Evolutionary conservation across 495 filamentous ascomycete genomes (phyloP), one percentile per base, ranked within the genome.

Genomic region (Penicillium malachiteum): DNA sequence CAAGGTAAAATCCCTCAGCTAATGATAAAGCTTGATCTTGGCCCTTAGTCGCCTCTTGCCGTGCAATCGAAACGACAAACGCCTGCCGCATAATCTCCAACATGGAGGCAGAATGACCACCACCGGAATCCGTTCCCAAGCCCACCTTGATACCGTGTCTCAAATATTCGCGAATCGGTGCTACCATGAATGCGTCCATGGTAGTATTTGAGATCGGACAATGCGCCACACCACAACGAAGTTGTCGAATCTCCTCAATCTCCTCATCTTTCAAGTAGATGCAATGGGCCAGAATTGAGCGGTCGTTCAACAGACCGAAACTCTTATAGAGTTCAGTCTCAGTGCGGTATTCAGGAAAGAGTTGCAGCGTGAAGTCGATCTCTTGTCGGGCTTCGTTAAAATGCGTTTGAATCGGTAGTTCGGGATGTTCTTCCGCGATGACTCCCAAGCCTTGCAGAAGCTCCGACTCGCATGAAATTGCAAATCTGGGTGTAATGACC

Each of bases 131-230:
- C 0, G 86, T 87, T 0, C 86, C 86, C 14, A 89, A 64, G 0
- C 84, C 85, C 11, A 89, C 82, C 58, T 87, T 87, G 50, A 88
- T 80, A 0, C 77, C 84, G 4, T 73, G 71, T 9, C 72, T 65
- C 10, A 87, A 62, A 51, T 84, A 83, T 38, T 80, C 78, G 17
- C 83, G 73, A 1, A 86, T 67, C 0, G 82, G 83, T 4, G 84
- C 83, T 3, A 83, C 79, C 73, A 85, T 84, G 50, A 84, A 85
- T 11, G 75, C 80, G 12, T 81, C 79, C 35, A 86, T 80, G 0
- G 82, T 84, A 51, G 84, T 84, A 55, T 87, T 89, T 0, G 83
- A 73, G 34, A 84, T 72, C 1, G 86, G 86, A 40, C 86, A 88
- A 48, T 86, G 84, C 0, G 84, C 80, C 13, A 89, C 75, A 9